These are phyloP conservation scores for Boletus pseudopeckii DNA, from an alignment of 768 basidiomycete genomes.

Conservation along the genomic window DNA sequence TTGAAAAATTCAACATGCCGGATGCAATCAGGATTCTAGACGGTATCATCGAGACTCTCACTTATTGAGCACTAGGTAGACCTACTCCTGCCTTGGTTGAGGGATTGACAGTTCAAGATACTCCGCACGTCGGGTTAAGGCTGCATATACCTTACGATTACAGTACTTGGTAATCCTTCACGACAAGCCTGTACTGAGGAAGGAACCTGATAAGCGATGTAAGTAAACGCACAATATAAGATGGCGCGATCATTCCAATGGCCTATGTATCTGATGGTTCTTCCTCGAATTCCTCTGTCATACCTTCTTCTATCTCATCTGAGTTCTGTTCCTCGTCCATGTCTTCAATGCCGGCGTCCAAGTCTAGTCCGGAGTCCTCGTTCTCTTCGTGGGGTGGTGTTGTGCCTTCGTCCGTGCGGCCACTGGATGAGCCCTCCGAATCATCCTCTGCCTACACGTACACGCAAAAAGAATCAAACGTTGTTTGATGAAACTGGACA, in stretches of 20 bases:
- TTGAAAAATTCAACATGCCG: conserved; percentile 90
- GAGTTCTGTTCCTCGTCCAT: conserved; percentile 43
- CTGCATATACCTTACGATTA: not conserved
- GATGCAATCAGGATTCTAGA: conserved; percentile 83
- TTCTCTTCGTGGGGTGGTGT: conserved; percentile 36
- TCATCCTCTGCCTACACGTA: conserved; percentile 34
- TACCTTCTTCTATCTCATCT: conserved; percentile 41
- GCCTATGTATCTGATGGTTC: conserved; percentile 32
- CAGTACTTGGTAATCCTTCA: not conserved
- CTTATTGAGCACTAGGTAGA: conserved; percentile 43
- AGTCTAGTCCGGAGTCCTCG: conserved; percentile 37
- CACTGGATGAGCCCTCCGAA: conserved; percentile 33
- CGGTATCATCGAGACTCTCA: conserved; percentile 77
- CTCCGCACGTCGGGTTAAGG: not conserved
- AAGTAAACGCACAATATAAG: not conserved
- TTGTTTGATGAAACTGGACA: not conserved
- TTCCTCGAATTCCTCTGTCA: conserved; percentile 54
- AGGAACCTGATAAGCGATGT: not conserved
- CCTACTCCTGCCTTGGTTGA: not conserved
- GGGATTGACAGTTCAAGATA: not conserved
- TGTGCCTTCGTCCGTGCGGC: conserved; percentile 29
- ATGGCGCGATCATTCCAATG: not conserved
- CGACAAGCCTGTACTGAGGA: not conserved
- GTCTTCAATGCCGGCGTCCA: conserved; percentile 40
- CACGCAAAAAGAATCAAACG: not conserved